Conservation (phyloP, 768 basidiomycete species). For the Exidia glandulosa region DNA sequence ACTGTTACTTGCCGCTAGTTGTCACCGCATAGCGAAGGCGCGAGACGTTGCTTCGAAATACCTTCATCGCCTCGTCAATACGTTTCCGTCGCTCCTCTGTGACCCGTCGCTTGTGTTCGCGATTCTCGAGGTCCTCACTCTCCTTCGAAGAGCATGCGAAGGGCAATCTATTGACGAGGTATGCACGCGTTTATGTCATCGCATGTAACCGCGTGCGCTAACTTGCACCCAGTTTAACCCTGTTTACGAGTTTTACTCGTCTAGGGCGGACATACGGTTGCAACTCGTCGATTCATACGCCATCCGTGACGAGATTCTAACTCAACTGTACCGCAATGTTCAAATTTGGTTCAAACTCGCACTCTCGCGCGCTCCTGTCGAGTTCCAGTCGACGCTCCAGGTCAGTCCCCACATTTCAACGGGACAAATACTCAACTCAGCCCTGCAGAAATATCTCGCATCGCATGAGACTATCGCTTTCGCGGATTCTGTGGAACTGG, state of each 20-base stretch:
- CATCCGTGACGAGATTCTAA: constrained; percentile 74
- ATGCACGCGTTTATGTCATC: constrained; percentile 9
- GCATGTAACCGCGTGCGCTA: neutral
- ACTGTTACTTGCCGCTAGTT: constrained; percentile 62
- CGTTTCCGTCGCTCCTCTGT: constrained; percentile 92
- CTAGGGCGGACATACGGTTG: constrained; percentile 60
- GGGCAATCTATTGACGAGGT: constrained; percentile 90
- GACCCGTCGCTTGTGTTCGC: constrained; percentile 78
- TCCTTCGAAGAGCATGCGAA: constrained; percentile 79
- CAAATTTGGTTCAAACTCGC: constrained; percentile 80
- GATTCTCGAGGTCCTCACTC: constrained; percentile 83
- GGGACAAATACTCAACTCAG: neutral
- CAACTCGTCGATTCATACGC: constrained; percentile 79
- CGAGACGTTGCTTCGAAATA: constrained; percentile 76
- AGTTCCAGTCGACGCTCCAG: constrained; percentile 86
- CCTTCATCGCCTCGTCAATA: constrained; percentile 73
- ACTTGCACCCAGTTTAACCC: constrained; percentile 64
- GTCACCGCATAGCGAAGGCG: constrained; percentile 72
- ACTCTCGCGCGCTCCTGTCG: constrained; percentile 79
- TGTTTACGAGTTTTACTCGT: constrained; percentile 69
- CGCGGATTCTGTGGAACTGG: constrained; percentile 76
- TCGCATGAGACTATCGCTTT: constrained; percentile 57
- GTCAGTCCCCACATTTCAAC: constrained; percentile 28
- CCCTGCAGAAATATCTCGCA: constrained; percentile 72
- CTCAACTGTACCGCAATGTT: constrained; percentile 61